Conservation (phyloP, 1,284 basidiomycete species). For the Papiliotrema flavescens region DNA sequence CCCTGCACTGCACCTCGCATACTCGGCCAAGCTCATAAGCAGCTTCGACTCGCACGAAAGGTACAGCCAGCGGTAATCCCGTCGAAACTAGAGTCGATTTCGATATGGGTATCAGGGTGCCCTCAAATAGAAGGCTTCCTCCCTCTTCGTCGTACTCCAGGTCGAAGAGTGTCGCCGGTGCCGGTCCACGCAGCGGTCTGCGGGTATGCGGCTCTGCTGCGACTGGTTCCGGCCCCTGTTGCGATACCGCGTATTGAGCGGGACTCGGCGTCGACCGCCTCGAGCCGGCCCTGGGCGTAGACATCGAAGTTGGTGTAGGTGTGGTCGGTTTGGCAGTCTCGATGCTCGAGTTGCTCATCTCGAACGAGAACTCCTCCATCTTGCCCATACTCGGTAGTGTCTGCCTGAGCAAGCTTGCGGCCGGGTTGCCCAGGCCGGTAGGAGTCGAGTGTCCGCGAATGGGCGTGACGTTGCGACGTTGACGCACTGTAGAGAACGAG, state of each 20-base stretch:
- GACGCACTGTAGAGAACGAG: slow-evolving; percentile 29
- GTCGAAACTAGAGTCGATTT: slow-evolving; percentile 23
- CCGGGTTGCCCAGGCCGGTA: neutral
- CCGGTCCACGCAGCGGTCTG: neutral
- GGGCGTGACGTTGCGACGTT: slow-evolving; percentile 4
- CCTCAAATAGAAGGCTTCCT: slow-evolving; percentile 12
- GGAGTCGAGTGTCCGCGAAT: slow-evolving; percentile 1
- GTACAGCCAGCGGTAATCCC: slow-evolving; percentile 20
- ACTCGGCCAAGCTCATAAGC: too few relatives aligned
- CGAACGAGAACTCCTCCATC: slow-evolving; percentile 42
- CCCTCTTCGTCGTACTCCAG: slow-evolving; percentile 19
- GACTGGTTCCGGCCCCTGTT: too few relatives aligned
- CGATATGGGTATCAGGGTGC: slow-evolving; percentile 26
- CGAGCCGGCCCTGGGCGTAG: neutral
- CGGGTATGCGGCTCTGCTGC: too few relatives aligned
- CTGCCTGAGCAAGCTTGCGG: slow-evolving; percentile 27
- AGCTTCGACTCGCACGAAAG: slow-evolving; percentile 22
- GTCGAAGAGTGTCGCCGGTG: slow-evolving; percentile 17
- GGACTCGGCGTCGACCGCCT: neutral
- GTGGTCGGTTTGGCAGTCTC: slow-evolving; percentile 4
- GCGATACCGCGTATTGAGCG: neutral
- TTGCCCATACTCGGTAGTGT: slow-evolving; percentile 19
- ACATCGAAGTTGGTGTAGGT: slow-evolving; percentile 4
- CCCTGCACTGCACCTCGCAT: too few relatives aligned
- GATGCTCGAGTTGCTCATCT: slow-evolving; percentile 14